Base-by-base conservation (phyloP, 139 green algal genomes). In the Tetradesmus lagerheimii region DNA sequence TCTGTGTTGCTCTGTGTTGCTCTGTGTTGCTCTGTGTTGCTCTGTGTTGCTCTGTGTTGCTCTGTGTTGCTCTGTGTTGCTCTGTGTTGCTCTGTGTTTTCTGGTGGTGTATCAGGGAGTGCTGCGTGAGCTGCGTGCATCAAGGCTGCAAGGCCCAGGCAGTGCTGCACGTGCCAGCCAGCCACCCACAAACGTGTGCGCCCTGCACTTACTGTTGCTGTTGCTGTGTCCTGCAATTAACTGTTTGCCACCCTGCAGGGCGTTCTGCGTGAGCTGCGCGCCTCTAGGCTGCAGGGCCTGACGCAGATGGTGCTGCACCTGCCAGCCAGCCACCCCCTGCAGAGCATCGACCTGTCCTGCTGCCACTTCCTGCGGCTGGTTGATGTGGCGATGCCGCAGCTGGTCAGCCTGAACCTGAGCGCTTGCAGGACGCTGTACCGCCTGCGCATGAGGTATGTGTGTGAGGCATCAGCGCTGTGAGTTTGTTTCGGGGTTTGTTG, bases 241-340 rank as follows among this genome's bases (percentile, higher is more conserved):
- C n/a, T n/a, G n/a, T 53, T 6, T 18, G 76, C 37, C 12, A 16
- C 1, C 71, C 2, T 39, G 20, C 85, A 89, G 85, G 85, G 85
- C 45, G 85, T 83, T 14, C 39, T 89, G 85, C 85, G 85, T 45
- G 85, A 89, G 66, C 67, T 89, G 75, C 43, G 45, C 0, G 45
- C 75, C 2, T 78, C 62, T 20, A 47, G 86, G 29, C 6, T 76
- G 14, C 18, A 64, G 6, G 86, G 76, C 27, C 34, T 85, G 75
- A 85, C 45, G 2, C 86, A 90, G 86, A 27, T 89, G 66, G 75
- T 79, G 34, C n/a, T 85, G 47, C 86, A 90, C n/a, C n/a, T 85
- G 34, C 86, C 75, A 20, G 86, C 74, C 27, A 23, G 34, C n/a
- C 86, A 85, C 75, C 86, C 83, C 25, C 29, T 90, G 41, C 35